Evolutionary conservation across 2,329 filamentous ascomycete genomes (phyloP).

Genomic region (Claviceps sp.): DNA sequence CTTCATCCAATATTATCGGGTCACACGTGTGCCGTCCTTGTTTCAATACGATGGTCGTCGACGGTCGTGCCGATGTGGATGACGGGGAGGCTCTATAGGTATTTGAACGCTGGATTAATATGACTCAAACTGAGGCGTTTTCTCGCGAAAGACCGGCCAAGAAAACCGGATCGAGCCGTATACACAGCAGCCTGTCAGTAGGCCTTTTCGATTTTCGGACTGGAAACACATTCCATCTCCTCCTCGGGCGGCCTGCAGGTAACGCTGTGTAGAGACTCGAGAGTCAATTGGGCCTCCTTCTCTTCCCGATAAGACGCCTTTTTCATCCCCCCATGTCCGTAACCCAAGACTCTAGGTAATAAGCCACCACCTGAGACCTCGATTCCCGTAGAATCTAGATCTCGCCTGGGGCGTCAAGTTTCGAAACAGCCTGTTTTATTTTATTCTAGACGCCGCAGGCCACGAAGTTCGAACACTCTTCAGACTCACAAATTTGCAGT

Average conservation of each 20-base stretch:
- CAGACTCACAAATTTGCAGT: not conserved
- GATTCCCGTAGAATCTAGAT: constrained; percentile 28
- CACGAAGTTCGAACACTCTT: not conserved
- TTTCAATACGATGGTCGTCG: no score
- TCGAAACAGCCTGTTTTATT: not conserved
- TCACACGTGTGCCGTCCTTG: no score
- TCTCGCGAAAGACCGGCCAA: no score
- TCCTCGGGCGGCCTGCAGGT: not conserved
- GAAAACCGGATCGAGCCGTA: no score
- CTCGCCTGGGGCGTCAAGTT: not conserved
- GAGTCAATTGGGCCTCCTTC: not conserved
- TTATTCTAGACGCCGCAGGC: not conserved
- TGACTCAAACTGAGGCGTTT: no score
- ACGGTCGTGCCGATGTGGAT: no score
- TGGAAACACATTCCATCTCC: no score
- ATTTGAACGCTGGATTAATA: no score
- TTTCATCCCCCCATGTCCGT: not conserved
- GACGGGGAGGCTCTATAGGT: no score
- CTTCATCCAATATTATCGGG: no score
- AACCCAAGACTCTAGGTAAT: constrained; percentile 27
- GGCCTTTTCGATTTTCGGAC: no score
- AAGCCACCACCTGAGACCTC: constrained; percentile 35
- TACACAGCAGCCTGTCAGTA: no score
- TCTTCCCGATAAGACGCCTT: not conserved
- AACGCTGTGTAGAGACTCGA: not conserved